A percentile compares a stretch with the other conserved stretches of the same genome.
These are phyloP conservation scores for Crassisporium funariophilum DNA, from an alignment of 768 basidiomycete genomes.

Conservation along the genomic window DNA sequence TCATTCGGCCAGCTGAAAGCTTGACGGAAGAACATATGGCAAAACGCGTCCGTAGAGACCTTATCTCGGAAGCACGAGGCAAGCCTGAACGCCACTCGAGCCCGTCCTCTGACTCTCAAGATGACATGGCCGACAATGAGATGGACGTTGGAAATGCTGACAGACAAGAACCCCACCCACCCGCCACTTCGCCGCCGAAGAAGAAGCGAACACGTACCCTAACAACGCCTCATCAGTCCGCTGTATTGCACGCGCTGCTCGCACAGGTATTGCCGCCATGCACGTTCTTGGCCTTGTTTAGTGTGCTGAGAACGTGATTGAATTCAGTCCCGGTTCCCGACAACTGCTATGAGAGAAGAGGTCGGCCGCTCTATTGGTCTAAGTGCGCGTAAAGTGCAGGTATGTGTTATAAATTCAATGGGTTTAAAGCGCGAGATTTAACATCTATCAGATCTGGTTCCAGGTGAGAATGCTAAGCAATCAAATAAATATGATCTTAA, in stretches of 20 bases:
- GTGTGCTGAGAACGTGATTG: constrained; percentile 7
- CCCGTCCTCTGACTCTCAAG: constrained; percentile 54
- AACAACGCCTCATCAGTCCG: constrained; percentile 87
- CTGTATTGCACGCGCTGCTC: constrained; percentile 84
- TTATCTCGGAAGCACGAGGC: constrained; percentile 28
- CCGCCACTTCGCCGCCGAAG: constrained; percentile 55
- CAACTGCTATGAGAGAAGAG: constrained; percentile 85
- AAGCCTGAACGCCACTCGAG: constrained; percentile 34
- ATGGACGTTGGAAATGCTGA: constrained; percentile 48
- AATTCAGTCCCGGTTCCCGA: constrained; percentile 82
- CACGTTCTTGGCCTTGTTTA: too few species aligned
- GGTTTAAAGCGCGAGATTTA: constrained; percentile 18
- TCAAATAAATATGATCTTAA: constrained; percentile 14
- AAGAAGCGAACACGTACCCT: constrained; percentile 83
- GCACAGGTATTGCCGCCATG: constrained; percentile 73
- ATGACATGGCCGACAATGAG: constrained; percentile 62
- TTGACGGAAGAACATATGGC: constrained; percentile 42
- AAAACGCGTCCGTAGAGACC: constrained; percentile 43
- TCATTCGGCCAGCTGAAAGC: constrained; percentile 27
- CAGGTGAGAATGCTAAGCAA: constrained; percentile 52
- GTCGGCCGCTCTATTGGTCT: constrained; percentile 87
- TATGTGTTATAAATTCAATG: constrained; percentile 37
- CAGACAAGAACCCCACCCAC: constrained; percentile 37
- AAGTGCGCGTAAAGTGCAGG: constrained; percentile 90
- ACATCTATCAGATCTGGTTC: constrained; percentile 75